Evolutionary conservation across 257 asterid species (phyloP), one percentile per base, ranked within the genome.

Genomic region (Coffea eugenioides): DNA sequence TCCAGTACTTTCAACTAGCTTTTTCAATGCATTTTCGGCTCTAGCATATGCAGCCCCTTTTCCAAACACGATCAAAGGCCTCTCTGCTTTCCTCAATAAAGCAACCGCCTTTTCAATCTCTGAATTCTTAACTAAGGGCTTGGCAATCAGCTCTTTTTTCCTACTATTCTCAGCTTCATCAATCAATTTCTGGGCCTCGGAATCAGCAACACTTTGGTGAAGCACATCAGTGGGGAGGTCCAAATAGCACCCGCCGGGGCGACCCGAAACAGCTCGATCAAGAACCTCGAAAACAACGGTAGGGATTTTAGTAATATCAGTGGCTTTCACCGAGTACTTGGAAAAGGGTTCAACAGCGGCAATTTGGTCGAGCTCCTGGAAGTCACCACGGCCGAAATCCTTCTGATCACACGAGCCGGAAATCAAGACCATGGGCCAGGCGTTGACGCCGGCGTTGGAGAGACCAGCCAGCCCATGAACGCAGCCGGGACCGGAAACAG

Each of bases 401-500:
- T 83, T 88, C 90, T 94, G 98, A 18, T 92, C 97, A 77, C 92
- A 94, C 73, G 97, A 91, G n/a, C 98, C 98, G 57, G 98, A 94
- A 62, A 94, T 90, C 79, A 94, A 31, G 51, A 94, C 88, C 97
- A 94, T 83, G 14, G 98, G 97, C 98, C 98, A 94, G 73, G 89
- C 88, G 57, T 94, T 94, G 49, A 86, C 85, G 49, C 87, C 82
- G 51, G 98, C 98, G 88, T 94, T 94, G 64, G 97, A 94, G 5
- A 94, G 80, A n/a, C 98, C 98, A 74, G 98, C 98, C 48, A 94
- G 90, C 1, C 93, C 98, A 71, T 94, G 98, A 75, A 94, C 97
- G 82, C 97, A 94, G 18, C 98, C 98, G 1, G 98, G 98, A 43
- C 97, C 98, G 5, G 98, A 94, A 1, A 94, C 98, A 0, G 98